A percentile compares a stretch with the other conserved stretches of the same genome.
These are phyloP conservation scores for Alisma plantagoaquatica DNA, from an alignment of 106 monocot genomes.

Conservation along the genomic window DNA sequence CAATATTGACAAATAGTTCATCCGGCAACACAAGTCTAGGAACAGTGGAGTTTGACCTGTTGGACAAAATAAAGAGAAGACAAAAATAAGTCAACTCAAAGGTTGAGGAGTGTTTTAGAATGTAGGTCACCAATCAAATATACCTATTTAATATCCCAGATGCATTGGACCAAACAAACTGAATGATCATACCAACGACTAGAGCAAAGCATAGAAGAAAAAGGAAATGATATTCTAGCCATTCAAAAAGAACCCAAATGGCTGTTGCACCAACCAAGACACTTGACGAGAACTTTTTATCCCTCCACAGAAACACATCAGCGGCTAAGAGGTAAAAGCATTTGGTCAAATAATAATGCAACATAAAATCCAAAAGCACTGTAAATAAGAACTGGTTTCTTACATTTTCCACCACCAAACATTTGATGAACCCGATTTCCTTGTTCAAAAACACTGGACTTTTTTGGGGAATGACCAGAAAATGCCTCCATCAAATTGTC, in stretches of 20 bases:
- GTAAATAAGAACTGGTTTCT: neutral
- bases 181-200: conserved; percentile 51
- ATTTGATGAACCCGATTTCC: conserved; percentile 62
- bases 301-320: conserved; percentile 84
- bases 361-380: neutral
- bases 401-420: conserved; percentile 88
- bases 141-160: conserved; percentile 59
- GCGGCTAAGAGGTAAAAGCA: conserved; percentile 41
- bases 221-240: conserved; percentile 84
- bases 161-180: conserved; percentile 70
- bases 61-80: neutral
- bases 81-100: neutral
- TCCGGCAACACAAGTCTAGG: conserved; percentile 76
- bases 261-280: conserved; percentile 45
- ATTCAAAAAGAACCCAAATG: conserved; percentile 76
- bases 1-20: conserved; percentile 64
- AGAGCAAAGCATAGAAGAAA: conserved; percentile 47
- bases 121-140: too few species aligned
- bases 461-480: conserved; percentile 41
- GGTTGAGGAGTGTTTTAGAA: too few species aligned
- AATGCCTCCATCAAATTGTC: conserved; percentile 56
- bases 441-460: conserved; percentile 60
- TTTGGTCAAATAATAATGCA: neutral
- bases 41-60: conserved; percentile 55
- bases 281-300: conserved; percentile 75